phyloP scores from a whole-genome alignment of 2,329 filamentous ascomycete species.

The Aspergillus hortae region DNA sequence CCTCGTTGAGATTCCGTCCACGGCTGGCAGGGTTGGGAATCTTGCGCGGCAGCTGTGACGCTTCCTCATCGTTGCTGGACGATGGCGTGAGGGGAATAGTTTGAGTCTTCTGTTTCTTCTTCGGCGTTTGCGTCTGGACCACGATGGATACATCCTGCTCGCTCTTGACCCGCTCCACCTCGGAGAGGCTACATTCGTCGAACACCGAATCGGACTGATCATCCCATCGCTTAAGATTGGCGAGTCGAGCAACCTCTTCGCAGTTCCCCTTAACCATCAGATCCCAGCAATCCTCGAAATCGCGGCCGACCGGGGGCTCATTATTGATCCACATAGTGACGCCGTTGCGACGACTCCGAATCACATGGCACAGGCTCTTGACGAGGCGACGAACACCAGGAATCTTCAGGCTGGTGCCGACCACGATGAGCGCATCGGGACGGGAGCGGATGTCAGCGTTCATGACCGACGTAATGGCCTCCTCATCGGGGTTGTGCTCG shows the following conservation, averaged over 20 bases:
- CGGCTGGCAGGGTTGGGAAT: conserved; percentile 29
- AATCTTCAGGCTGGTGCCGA: conserved; percentile 92
- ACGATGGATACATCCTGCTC: conserved; percentile 39
- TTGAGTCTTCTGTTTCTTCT: conserved; percentile 31
- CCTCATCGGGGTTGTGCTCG: conserved; percentile 92
- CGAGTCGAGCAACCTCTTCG: conserved; percentile 78
- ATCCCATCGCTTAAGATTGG: conserved; percentile 59
- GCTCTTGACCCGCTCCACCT: conserved; percentile 42
- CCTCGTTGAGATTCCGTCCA: conserved; percentile 24
- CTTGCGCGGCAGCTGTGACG: conserved; percentile 21
- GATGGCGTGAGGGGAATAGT: conserved; percentile 42
- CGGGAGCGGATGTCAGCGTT: conserved; percentile 78
- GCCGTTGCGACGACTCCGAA: conserved; percentile 72
- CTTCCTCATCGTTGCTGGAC: conserved; percentile 37
- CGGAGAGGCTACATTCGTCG: conserved; percentile 43
- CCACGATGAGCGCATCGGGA: conserved; percentile 89
- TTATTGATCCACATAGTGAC: conserved; percentile 94
- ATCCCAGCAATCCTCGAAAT: conserved; percentile 92
- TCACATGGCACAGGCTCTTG: conserved; percentile 82
- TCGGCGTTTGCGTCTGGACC: conserved; percentile 36
- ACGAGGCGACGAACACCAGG: conserved; percentile 87
- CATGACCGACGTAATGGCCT: conserved; percentile 90
- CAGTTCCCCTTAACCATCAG: conserved; percentile 81
- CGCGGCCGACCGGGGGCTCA: conserved; percentile 74
- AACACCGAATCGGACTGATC: conserved; percentile 43